phyloP scores from a whole-genome alignment of 495 filamentous ascomycete genomes.

The Durotheca rogersii region DNA sequence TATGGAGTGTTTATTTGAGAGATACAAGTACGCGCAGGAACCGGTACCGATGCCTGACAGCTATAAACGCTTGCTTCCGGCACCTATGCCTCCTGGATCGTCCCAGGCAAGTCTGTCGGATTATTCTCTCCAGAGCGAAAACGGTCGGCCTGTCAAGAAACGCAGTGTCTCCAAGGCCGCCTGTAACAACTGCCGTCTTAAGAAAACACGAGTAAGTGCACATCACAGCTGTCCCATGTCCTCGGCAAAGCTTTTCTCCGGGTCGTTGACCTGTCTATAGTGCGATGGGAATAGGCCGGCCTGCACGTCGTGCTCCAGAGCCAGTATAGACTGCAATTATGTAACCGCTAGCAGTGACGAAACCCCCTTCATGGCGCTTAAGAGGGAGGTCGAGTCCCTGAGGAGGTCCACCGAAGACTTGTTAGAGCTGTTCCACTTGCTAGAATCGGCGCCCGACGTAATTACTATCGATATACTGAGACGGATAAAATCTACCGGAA shows the following conservation, averaged over 20 bases:
- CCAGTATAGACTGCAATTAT: constrained; percentile 20
- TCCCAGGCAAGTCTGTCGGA: constrained; percentile 15
- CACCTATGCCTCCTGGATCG: constrained; percentile 21
- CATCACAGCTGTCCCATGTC: not conserved
- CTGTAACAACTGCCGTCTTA: constrained; percentile 27
- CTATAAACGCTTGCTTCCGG: constrained; percentile 28
- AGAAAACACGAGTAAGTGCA: constrained; percentile 23
- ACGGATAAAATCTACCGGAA: constrained; percentile 20
- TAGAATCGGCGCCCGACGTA: constrained; percentile 25
- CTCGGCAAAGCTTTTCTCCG: not conserved
- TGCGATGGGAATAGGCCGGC: constrained; percentile 25
- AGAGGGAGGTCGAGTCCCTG: constrained; percentile 29
- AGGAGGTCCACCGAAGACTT: constrained; percentile 24
- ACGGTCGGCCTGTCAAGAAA: constrained; percentile 27
- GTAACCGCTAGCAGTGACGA: constrained; percentile 29
- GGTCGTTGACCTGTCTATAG: constrained; percentile 11
- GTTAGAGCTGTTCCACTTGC: constrained; percentile 19
- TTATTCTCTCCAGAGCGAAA: constrained; percentile 12
- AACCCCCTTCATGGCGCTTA: constrained; percentile 29
- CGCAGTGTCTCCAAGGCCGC: constrained; percentile 29
- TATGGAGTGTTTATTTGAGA: constrained; percentile 23
- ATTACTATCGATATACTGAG: constrained; percentile 27
- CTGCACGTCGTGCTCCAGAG: constrained; percentile 24
- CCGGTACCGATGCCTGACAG: constrained; percentile 26
- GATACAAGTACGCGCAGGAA: constrained; percentile 14